A percentile compares a stretch with the other conserved stretches of the same genome.
These are phyloP conservation scores for Hyphopichia homilentoma DNA, from an alignment of 805 yeast genomes.

Conservation along the genomic window DNA sequence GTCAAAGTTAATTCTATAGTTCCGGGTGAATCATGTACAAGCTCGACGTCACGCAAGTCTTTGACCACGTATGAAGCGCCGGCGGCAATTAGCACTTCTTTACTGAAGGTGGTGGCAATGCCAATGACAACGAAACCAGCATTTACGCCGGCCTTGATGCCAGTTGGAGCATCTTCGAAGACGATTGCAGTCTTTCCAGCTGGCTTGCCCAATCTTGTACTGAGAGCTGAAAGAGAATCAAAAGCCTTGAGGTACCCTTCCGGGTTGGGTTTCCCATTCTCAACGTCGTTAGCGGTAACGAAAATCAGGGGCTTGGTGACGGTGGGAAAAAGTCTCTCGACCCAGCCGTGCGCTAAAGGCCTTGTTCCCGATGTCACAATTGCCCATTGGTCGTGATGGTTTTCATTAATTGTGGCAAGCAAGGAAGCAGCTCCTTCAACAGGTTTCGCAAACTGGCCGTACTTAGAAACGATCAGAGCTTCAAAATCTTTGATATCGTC, in stretches of 20 bases:
- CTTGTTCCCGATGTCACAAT: conserved; percentile 17
- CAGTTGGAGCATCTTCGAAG: conserved; percentile 19
- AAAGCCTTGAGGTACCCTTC: conserved; percentile 14
- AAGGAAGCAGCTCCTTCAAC: conserved; percentile 11
- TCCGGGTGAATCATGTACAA: background rate
- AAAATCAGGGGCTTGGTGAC: conserved; percentile 11
- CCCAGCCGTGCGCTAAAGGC: conserved; percentile 16
- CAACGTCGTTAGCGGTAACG: conserved; percentile 17
- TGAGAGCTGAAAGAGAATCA: conserved; percentile 1
- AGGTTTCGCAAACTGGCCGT: conserved; percentile 14
- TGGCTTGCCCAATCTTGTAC: background rate
- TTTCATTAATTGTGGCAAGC: conserved; percentile 4
- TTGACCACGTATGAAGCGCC: conserved; percentile 15
- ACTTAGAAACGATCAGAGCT: conserved; percentile 10
- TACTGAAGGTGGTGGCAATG: conserved; percentile 14
- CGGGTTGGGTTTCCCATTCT: conserved; percentile 17
- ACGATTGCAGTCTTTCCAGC: conserved; percentile 10
- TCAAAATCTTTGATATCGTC: conserved; percentile 9
- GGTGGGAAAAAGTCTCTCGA: conserved; percentile 7
- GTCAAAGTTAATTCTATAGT: too few species aligned
- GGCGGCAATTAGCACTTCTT: conserved; percentile 11
- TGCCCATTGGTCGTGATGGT: conserved; percentile 10
- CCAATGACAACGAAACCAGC: conserved; percentile 17
- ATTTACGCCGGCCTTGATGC: conserved; percentile 14
- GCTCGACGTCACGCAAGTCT: conserved; percentile 11